phyloP scores from a whole-genome alignment of 73 alveolate species.

The Paramecium sonneborni region DNA sequence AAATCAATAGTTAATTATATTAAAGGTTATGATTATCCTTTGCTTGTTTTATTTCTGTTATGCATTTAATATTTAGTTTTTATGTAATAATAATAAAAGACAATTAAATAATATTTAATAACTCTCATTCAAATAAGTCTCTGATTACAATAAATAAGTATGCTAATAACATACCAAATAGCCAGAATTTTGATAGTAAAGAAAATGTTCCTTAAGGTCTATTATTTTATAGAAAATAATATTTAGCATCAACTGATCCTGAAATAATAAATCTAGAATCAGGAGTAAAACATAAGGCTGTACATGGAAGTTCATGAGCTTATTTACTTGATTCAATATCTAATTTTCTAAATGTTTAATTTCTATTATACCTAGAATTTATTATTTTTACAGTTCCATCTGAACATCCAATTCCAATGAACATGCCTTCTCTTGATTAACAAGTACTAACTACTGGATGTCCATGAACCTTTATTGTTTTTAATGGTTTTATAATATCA shows the following conservation, averaged over 20 bases:
- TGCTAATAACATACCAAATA: conserved; percentile 12
- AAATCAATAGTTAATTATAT: neutral
- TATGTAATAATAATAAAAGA: neutral
- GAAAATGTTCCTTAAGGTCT: conserved; percentile 51
- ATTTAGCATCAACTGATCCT: conserved; percentile 42
- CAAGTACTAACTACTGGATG: conserved; percentile 1
- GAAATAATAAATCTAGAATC: conserved; percentile 36
- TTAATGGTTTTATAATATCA: conserved; percentile 8
- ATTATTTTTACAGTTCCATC: conserved; percentile 51
- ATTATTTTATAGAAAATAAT: neutral
- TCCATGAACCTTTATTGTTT: conserved; percentile 17
- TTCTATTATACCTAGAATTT: neutral
- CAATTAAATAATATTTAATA: neutral
- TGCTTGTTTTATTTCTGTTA: conserved; percentile 39
- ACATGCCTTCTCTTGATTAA: conserved; percentile 33
- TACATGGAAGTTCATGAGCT: conserved; percentile 30
- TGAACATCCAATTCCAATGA: conserved; percentile 29
- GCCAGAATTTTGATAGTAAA: conserved; percentile 21
- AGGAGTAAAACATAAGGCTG: conserved; percentile 41
- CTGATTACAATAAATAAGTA: neutral
- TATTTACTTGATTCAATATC: neutral
- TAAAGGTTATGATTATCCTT: neutral
- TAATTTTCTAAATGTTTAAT: neutral
- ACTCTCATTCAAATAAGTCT: conserved; percentile 35
- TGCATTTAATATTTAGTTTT: neutral